Evolutionary conservation across 176 grass and related monocot species (phyloP).

Genomic region (Oryza australiensis): DNA sequence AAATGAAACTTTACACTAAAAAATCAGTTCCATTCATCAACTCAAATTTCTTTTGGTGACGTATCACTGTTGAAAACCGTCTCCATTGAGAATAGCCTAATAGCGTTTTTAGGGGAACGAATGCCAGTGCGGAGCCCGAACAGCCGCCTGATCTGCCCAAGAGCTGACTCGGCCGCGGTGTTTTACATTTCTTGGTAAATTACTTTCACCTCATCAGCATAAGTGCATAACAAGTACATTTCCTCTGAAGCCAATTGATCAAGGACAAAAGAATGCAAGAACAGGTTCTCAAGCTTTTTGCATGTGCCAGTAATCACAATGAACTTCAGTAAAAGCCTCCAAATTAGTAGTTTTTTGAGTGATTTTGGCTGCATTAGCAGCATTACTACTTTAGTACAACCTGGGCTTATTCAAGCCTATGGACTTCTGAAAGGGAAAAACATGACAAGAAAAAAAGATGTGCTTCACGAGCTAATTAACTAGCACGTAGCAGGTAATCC

Average conservation of each 20-base stretch:
- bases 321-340: background rate
- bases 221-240: background rate
- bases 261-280: background rate
- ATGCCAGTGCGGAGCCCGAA: no score
- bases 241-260: background rate
- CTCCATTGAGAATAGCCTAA: no score
- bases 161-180: background rate
- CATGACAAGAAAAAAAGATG: background rate
- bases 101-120: no score
- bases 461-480: background rate
- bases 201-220: background rate
- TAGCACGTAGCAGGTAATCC: background rate
- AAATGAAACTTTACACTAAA: no score
- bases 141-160: no score
- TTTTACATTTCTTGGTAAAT: background rate
- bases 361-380: background rate
- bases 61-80: no score
- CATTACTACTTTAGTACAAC: background rate
- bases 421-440: background rate
- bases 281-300: background rate
- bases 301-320: background rate
- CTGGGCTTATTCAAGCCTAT: background rate
- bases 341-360: background rate
- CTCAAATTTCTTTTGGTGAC: no score
- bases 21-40: no score